A percentile compares a stretch with the other conserved stretches of the same genome.
Conservation (phyloP, 345 rosid genomes). For the Euclidium syriacum region DNA sequence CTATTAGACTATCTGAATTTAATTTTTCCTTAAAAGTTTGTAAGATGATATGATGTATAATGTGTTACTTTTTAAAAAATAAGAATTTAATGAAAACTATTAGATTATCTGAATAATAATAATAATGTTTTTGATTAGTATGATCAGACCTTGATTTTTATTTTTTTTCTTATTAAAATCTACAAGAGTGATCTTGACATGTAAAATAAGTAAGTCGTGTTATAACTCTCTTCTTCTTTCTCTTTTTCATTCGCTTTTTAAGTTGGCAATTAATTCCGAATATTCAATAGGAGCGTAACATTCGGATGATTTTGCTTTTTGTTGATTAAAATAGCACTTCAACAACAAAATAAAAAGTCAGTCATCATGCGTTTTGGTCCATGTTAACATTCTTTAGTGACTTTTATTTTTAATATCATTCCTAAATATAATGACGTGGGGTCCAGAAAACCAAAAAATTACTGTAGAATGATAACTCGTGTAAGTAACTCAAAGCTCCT, state of each 20-base stretch:
- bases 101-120: too few relatives aligned
- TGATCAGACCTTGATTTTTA: too few relatives aligned
- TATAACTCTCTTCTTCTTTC: too few relatives aligned
- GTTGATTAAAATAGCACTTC: background rate
- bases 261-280: too few relatives aligned
- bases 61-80: background rate
- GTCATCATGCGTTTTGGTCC: constrained; percentile 5
- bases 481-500: constrained; percentile 24
- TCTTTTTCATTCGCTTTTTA: too few relatives aligned
- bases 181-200: too few relatives aligned
- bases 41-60: background rate
- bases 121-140: too few relatives aligned
- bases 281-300: too few relatives aligned
- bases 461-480: constrained; percentile 19
- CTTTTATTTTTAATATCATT: too few relatives aligned
- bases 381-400: background rate
- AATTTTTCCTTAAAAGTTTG: background rate
- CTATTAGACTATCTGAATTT: background rate
- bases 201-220: too few relatives aligned
- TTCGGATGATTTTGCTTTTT: background rate
- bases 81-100: too few relatives aligned
- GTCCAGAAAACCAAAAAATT: constrained; percentile 7
- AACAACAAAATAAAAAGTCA: background rate
- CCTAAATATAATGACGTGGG: constrained; percentile 2
- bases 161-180: too few relatives aligned